These are phyloP conservation scores for Suillus americanus DNA, from an alignment of 768 basidiomycete species.

Conservation along the genomic window DNA sequence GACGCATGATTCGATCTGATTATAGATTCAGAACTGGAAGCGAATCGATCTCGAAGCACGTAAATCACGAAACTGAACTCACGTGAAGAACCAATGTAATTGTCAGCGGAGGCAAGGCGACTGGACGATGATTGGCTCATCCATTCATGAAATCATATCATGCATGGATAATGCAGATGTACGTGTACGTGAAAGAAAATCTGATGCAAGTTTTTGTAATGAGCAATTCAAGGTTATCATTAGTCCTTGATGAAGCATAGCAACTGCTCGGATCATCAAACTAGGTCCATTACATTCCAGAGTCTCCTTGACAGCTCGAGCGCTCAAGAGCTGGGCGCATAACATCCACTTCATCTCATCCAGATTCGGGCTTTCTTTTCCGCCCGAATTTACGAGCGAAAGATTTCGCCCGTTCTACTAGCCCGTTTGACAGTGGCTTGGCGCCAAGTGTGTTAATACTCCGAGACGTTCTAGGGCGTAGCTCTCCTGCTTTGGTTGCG, in stretches of 20 bases:
- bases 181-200: conserved; percentile 22
- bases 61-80: conserved; percentile 21
- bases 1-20: conserved; percentile 18
- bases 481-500: conserved; percentile 23
- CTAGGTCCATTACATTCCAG: background rate
- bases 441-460: conserved; percentile 26
- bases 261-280: conserved; percentile 21
- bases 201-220: conserved; percentile 13
- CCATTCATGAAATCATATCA: conserved; percentile 12
- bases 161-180: conserved; percentile 14
- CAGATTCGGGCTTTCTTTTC: conserved; percentile 30
- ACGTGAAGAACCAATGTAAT: conserved; percentile 1
- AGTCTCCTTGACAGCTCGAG: conserved; percentile 1
- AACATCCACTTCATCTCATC: conserved; percentile 13
- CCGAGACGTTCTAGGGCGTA: conserved; percentile 37
- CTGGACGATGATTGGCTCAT: conserved; percentile 20
- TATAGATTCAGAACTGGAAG: conserved; percentile 13
- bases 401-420: conserved; percentile 39
- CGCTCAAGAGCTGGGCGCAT: conserved; percentile 2
- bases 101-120: background rate
- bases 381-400: conserved; percentile 45
- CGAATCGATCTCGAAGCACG: conserved; percentile 20
- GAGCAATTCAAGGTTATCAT: background rate
- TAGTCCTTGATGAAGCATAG: conserved; percentile 21
- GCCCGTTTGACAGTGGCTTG: conserved; percentile 19